Base-by-base conservation (phyloP, 768 basidiomycete species). In the Leucocoprinus leucothites region DNA sequence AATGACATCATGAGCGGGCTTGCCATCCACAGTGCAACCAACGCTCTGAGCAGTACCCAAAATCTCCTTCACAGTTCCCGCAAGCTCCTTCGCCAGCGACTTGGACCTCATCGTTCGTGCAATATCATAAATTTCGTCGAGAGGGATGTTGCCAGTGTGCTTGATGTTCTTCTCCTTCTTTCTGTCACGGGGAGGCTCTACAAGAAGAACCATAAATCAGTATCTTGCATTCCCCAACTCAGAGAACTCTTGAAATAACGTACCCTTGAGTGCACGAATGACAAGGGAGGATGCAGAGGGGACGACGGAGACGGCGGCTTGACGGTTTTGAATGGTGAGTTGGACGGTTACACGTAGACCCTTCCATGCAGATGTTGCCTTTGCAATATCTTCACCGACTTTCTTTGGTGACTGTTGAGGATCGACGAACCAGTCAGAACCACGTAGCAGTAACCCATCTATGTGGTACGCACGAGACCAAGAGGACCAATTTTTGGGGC, bases 141-240 rank as follows among this genome's bases (percentile, higher is more conserved):
- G 80, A 54, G 94, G 67, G 61, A 99, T 82, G 79, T 98, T 98
- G 58, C 97, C 97, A 59, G 75, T 74, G 82, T 98, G 97, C 75
- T 98, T 98, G 80, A 99, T 97, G 83, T 98, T 99, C 83, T 99
- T 99, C 84, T 99, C 96, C 86, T 99, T 99, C 77, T 99, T 99
- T 62, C 97, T 89, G 78, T 99, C 97, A 67, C 97, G 93, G 64
- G 94, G 94, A 61, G 97, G 94, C 81, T 98, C 96, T 96, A 70
- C 3, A 66, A 16, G 28, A 53, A 18, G 42, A n/a, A 25, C 22
- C 22, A 36, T 52, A 46, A 0, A 38, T 7, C 22, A 21, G 21
- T 22, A 21, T 56, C 9, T 8, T 11, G 11, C 6, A 5, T 31
- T 31, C 31, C 11, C 31, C 22, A 22, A n/a, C 1, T 9, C 13